phyloP scores from a whole-genome alignment of 148 eudicot species.

The Rheum nobile region DNA sequence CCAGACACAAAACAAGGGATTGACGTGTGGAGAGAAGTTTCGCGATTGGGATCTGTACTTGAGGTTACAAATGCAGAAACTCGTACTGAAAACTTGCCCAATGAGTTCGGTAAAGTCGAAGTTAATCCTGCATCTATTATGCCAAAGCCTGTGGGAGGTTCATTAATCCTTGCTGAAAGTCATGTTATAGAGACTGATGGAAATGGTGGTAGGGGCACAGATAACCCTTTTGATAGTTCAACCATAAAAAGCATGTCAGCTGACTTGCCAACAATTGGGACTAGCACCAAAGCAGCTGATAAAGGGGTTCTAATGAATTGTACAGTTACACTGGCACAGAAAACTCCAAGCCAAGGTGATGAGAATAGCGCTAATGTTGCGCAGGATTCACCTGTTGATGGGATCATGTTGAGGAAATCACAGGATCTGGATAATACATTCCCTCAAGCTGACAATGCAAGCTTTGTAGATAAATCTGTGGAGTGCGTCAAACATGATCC shows the following conservation, averaged over 20 bases:
- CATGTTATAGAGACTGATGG: slow-evolving; percentile 21
- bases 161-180: slow-evolving; percentile 16
- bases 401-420: background rate
- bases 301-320: slow-evolving; percentile 12
- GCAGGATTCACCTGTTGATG: slow-evolving; percentile 17
- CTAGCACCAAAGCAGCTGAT: slow-evolving; percentile 9
- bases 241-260: background rate
- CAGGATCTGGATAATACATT: background rate
- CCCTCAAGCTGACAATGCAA: slow-evolving; percentile 15
- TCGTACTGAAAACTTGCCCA: slow-evolving; percentile 15
- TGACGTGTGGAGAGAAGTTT: slow-evolving; percentile 17
- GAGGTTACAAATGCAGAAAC: slow-evolving; percentile 18
- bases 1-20: slow-evolving; percentile 13
- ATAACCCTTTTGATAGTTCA: slow-evolving; percentile 13
- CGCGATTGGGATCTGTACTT: slow-evolving; percentile 14
- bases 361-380: background rate
- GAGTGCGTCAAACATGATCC: slow-evolving; percentile 22
- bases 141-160: slow-evolving; percentile 14
- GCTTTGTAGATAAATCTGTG: slow-evolving; percentile 15
- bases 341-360: slow-evolving; percentile 12
- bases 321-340: slow-evolving; percentile 7
- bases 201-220: slow-evolving; percentile 11
- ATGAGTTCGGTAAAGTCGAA: slow-evolving; percentile 16
- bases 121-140: slow-evolving; percentile 14
- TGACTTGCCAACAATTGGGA: slow-evolving; percentile 10